A percentile compares a stretch with the other conserved stretches of the same genome.
Evolutionary conservation across 495 filamentous ascomycete genomes (phyloP).

Genomic region (Aspergillus ostianus): DNA sequence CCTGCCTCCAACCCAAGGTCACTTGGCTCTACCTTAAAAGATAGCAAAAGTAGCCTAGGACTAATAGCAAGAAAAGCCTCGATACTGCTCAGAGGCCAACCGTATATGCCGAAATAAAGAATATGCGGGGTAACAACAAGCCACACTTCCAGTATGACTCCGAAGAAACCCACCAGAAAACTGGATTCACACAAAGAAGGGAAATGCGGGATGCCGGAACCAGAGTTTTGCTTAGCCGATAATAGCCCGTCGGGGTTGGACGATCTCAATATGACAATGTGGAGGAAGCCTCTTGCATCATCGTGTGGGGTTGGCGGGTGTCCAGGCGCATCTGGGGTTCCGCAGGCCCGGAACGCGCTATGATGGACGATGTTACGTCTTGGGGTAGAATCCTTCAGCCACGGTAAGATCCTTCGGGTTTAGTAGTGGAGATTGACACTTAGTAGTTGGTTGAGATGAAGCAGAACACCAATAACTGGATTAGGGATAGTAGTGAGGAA

Average conservation of each 20-base stretch:
- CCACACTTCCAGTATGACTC: neutral
- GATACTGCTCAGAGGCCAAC: neutral
- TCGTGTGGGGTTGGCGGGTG: neutral
- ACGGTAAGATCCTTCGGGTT: no score
- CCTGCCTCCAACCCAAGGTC: neutral
- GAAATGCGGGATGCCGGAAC: neutral
- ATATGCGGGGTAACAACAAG: neutral
- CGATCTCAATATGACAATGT: conserved; percentile 3
- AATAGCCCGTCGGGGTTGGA: neutral
- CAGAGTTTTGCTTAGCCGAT: neutral
- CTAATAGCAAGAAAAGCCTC: no score
- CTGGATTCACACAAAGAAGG: neutral
- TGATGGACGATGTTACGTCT: neutral
- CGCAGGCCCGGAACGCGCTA: neutral
- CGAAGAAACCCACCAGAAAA: neutral
- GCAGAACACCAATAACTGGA: no score
- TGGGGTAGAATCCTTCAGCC: neutral
- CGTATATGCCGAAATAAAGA: neutral
- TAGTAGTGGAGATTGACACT: no score
- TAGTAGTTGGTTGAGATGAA: no score
- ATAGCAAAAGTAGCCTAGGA: no score
- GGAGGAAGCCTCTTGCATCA: conserved; percentile 13
- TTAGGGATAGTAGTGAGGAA: no score
- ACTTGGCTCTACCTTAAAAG: neutral
- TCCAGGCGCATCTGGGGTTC: neutral